Conservation (phyloP, 345 rosid genomes). For the Eucalyptus dawsonii region DNA sequence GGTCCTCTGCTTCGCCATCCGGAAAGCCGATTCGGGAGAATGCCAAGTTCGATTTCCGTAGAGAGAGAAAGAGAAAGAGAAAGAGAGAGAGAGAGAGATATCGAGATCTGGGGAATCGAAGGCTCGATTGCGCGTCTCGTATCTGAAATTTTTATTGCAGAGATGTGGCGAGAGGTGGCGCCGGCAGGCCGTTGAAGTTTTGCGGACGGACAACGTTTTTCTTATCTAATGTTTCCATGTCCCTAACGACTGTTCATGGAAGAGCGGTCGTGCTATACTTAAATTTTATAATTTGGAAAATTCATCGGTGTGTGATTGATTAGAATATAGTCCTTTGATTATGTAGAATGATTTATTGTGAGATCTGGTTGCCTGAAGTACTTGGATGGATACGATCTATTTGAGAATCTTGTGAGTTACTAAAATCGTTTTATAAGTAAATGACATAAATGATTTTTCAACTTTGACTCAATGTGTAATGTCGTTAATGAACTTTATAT, state of each 20-base stretch:
- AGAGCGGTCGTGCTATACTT: background rate
- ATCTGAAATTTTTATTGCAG: background rate
- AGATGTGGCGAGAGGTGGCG: background rate
- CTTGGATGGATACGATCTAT: background rate
- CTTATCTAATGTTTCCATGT: background rate
- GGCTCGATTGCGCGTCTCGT: background rate
- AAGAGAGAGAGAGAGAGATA: background rate
- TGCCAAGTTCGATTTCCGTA: background rate
- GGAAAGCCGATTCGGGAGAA: background rate
- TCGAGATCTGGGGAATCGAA: background rate
- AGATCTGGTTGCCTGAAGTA: background rate
- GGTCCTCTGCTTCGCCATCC: slow-evolving; percentile 52
- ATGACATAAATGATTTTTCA: background rate
- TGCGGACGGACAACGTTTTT: background rate
- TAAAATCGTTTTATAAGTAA: background rate
- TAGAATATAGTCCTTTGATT: background rate
- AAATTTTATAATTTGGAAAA: background rate
- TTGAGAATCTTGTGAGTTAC: background rate
- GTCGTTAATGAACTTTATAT: rapidly evolving
- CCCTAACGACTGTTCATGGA: background rate
- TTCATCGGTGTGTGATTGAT: background rate
- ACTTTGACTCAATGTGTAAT: rapidly evolving
- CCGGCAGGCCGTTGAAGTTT: background rate
- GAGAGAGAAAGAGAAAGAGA: background rate
- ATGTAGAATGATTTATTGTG: background rate